phyloP scores from a whole-genome alignment of 2,329 filamentous ascomycete species.

The Xenosphaeropsis pyriputrescens region DNA sequence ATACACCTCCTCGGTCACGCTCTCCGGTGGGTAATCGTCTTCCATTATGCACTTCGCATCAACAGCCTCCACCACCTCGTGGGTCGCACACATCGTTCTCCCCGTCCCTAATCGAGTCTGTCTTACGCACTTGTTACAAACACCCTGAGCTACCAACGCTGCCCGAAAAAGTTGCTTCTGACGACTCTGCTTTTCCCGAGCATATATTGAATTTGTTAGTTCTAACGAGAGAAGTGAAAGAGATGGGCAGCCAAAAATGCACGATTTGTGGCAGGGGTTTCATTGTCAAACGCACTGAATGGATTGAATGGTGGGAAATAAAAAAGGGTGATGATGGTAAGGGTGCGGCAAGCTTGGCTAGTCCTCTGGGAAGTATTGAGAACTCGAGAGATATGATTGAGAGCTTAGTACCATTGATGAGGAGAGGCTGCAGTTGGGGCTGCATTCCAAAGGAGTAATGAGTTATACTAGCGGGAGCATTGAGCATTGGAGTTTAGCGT shows the following conservation, averaged over 20 bases:
- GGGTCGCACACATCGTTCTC: slow-evolving; percentile 9
- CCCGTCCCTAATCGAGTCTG: slow-evolving; percentile 16
- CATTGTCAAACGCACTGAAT: slow-evolving; percentile 36
- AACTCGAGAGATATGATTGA: slow-evolving; percentile 17
- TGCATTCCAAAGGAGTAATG: slow-evolving; percentile 10
- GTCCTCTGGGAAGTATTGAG: slow-evolving; percentile 9
- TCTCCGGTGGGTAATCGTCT: too few species aligned
- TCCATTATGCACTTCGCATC: too few species aligned
- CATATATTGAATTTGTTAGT: slow-evolving; percentile 9
- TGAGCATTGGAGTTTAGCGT: too few species aligned
- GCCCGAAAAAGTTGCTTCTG: slow-evolving; percentile 7
- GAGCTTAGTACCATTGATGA: slow-evolving; percentile 18
- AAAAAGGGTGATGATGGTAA: slow-evolving; percentile 7
- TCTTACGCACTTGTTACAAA: slow-evolving; percentile 12
- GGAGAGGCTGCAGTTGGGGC: slow-evolving; percentile 19
- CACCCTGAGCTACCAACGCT: slow-evolving; percentile 10
- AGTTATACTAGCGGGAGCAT: too few species aligned
- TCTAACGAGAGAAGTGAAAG: slow-evolving; percentile 14
- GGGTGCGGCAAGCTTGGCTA: slow-evolving; percentile 8
- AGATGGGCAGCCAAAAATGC: slow-evolving; percentile 34
- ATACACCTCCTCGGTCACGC: too few species aligned
- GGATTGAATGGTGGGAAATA: slow-evolving; percentile 47
- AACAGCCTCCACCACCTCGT: slow-evolving; percentile 4
- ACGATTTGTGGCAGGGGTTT: slow-evolving; percentile 33
- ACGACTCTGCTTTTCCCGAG: slow-evolving; percentile 9